phyloP scores from a whole-genome alignment of 2,329 filamentous ascomycete genomes.

The Aspergillus japonicus region DNA sequence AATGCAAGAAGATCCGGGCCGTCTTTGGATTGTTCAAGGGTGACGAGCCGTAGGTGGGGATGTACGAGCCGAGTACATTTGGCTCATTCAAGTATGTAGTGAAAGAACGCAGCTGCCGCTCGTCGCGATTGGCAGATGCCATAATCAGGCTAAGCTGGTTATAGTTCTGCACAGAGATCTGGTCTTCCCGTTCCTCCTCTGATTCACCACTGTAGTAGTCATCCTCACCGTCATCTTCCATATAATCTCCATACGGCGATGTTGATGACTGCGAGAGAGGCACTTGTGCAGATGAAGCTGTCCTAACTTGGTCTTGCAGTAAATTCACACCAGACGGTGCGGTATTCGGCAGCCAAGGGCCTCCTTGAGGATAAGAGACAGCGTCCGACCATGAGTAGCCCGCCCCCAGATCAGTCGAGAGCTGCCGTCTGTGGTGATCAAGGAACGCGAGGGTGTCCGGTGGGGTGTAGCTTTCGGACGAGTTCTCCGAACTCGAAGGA shows the following conservation, averaged over 20 bases:
- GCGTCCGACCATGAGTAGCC: not conserved
- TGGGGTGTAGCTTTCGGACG: not conserved
- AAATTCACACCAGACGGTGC: not conserved
- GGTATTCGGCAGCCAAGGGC: not conserved
- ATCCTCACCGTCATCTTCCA: slow-evolving; percentile 58
- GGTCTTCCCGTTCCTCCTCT: slow-evolving; percentile 56
- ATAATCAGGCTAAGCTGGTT: slow-evolving; percentile 46
- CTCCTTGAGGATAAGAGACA: not conserved
- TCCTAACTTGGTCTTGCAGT: slow-evolving; percentile 5
- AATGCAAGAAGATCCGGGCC: slow-evolving; percentile 83
- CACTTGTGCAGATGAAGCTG: not conserved
- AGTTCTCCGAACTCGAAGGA: not conserved
- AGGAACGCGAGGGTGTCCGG: not conserved
- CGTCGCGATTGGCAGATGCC: slow-evolving; percentile 44
- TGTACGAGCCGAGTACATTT: slow-evolving; percentile 62
- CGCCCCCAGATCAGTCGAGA: not conserved
- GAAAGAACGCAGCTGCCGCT: slow-evolving; percentile 50
- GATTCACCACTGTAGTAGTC: slow-evolving; percentile 63
- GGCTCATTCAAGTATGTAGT: slow-evolving; percentile 49
- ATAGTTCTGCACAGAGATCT: slow-evolving; percentile 34
- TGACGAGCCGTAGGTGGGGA: slow-evolving; percentile 62
- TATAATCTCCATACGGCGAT: slow-evolving; percentile 35
- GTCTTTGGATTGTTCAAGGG: slow-evolving; percentile 79
- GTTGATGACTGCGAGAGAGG: slow-evolving; percentile 13
- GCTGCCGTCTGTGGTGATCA: not conserved